Evolutionary conservation across 148 eudicot genomes (phyloP).

Genomic region (Arbutus unedo): DNA sequence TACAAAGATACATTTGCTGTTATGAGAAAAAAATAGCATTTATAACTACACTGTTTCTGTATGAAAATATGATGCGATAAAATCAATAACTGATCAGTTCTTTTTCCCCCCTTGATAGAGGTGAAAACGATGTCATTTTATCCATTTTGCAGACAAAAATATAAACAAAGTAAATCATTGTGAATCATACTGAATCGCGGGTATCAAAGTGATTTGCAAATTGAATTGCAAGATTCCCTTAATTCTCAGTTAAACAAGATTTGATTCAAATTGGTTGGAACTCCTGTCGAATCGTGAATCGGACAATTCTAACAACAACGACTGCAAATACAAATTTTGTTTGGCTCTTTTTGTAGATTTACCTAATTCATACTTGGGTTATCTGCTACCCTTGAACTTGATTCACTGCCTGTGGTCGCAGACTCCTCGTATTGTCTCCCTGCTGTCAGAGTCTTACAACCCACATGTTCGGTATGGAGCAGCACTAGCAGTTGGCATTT

Average conservation of each 20-base stretch:
- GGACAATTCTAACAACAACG: neutral
- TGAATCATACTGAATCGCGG: neutral
- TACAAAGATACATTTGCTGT: neutral
- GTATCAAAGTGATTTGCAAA: neutral
- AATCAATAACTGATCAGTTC: neutral
- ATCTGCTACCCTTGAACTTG: constrained; percentile 11
- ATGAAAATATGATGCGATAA: neutral
- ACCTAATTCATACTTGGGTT: neutral
- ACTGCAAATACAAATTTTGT: neutral
- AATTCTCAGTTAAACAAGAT: neutral
- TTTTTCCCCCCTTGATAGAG: neutral
- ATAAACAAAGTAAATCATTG: neutral
- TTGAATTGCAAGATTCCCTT: neutral
- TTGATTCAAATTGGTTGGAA: neutral
- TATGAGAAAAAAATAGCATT: neutral
- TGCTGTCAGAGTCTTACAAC: constrained; percentile 90
- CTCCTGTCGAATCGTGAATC: neutral
- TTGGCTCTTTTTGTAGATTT: neutral
- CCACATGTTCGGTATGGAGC: constrained; percentile 99
- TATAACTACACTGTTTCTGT: neutral
- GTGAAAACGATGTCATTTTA: neutral
- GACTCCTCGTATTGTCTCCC: constrained; percentile 93
- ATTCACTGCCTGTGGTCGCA: constrained; percentile 34
- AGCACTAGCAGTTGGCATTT: constrained; percentile 94
- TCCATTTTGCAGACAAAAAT: neutral